Conservation (phyloP, 78 protist species). For the Cyanophora paradoxa region DNA sequence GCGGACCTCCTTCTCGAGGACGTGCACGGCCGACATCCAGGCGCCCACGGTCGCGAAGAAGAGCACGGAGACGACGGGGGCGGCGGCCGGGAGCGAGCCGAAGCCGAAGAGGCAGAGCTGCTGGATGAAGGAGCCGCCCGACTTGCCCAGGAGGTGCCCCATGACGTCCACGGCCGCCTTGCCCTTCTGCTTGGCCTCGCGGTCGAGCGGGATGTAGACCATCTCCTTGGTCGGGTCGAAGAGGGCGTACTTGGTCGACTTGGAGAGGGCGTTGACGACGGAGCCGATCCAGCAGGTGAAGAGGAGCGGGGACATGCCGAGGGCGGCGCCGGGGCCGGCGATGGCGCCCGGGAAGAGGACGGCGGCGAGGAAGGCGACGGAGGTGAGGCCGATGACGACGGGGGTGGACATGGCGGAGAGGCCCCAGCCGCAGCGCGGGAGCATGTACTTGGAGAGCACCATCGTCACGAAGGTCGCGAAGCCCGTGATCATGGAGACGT, state of each 20-base stretch:
- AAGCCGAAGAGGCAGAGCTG: too few relatives aligned
- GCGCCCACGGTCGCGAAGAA: too few relatives aligned
- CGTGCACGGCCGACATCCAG: too few relatives aligned
- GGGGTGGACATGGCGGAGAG: not conserved
- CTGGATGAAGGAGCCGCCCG: not conserved
- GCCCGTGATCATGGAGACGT: not conserved
- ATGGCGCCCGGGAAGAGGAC: not conserved
- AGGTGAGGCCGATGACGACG: not conserved
- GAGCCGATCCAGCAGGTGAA: not conserved
- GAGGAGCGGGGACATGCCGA: not conserved
- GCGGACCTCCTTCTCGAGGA: too few relatives aligned
- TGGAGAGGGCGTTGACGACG: not conserved
- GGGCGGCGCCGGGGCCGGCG: not conserved
- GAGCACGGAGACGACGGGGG: too few relatives aligned
- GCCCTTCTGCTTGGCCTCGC: constrained; percentile 8
- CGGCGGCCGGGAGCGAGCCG: too few relatives aligned
- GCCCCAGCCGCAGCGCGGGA: not conserved
- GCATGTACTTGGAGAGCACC: not conserved
- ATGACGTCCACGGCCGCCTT: not conserved
- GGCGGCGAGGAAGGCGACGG: not conserved
- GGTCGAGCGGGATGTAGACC: constrained; percentile 24
- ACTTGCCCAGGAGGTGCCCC: not conserved
- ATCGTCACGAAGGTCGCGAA: not conserved
- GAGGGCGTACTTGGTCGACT: constrained; percentile 15
- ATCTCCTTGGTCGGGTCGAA: constrained; percentile 31